Base-by-base conservation (phyloP, 2,329 filamentous ascomycete genomes). In the Laburnicola sp. region DNA sequence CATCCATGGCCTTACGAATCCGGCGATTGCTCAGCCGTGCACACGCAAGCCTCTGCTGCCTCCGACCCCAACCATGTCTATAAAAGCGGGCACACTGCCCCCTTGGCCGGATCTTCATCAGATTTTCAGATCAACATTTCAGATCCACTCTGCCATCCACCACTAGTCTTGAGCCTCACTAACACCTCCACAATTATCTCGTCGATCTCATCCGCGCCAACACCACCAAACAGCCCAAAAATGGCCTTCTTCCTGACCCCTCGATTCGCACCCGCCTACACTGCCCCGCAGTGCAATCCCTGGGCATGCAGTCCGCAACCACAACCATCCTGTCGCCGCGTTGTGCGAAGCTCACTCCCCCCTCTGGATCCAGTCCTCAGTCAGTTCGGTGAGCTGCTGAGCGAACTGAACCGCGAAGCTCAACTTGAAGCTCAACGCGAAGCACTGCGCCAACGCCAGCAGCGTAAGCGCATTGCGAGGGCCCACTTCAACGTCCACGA, bases 221-320 rank as follows among this genome's bases (percentile, higher is more conserved):
- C 21, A 21, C 30, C 42, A 50, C 43, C 34, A 48, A 53, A 37
- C 4, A 46, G 21, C 22, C 43, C 41, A 57, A 42, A 51, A 65
- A 72, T 71, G 68, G 68, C 68, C 16, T 71, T 67, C 49, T 54
- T 72, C 52, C 58, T 72, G 26, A 67, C 64, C 11, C 68, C 68
- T 7, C 64, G 60, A 9, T 66, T 71, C 42, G 60, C 58, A n/a
- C 66, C 68, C 25, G 59, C 63, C 52, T 66, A 68, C 38, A 59
- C 65, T 48, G 53, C 56, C 28, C 59, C 58, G 30, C 63, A 66
- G 35, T 68, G 65, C 54, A 63, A 48, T 41, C 68, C 66, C 21
- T 69, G 63, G 43, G 58, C 60, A 31, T 63, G 60, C 54, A 55
- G 54, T 1, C 63, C 65, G 9, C 62, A 58, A 42, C 56, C 66